These are phyloP conservation scores for Alternaria novae-zelandiae DNA, from an alignment of 2,329 filamentous ascomycete genomes.

Conservation along the genomic window DNA sequence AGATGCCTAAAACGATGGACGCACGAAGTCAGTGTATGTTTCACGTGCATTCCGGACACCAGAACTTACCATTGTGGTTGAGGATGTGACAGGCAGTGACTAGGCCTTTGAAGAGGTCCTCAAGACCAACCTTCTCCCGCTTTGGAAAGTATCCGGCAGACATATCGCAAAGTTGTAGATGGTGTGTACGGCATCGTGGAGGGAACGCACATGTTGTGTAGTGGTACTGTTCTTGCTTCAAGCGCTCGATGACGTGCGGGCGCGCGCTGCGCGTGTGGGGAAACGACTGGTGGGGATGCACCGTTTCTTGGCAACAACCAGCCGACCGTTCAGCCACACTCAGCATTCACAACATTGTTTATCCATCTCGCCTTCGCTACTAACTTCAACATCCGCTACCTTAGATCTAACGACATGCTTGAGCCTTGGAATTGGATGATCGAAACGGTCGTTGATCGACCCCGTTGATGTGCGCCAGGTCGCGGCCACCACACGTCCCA, in stretches of 20 bases:
- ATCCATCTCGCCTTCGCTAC: background rate
- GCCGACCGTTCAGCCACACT: background rate
- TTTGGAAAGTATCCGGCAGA: constrained; percentile 48
- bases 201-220: background rate
- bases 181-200: constrained; percentile 2
- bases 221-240: constrained; percentile 9
- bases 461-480: background rate
- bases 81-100: constrained; percentile 61
- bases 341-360: background rate
- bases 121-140: constrained; percentile 47
- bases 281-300: constrained; percentile 7
- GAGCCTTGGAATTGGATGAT: background rate
- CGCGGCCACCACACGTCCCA: background rate
- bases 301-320: constrained; percentile 1
- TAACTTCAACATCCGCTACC: background rate
- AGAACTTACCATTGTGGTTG: constrained; percentile 50
- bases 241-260: constrained; percentile 28
- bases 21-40: background rate
- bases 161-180: constrained; percentile 25
- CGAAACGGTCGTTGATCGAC: background rate
- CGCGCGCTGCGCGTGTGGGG: background rate
- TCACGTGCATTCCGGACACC: background rate
- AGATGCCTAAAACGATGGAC: constrained; percentile 35
- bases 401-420: background rate
- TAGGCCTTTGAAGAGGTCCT: constrained; percentile 48